Conservation (phyloP, 2,329 filamentous ascomycete genomes). For the Aspergillus niger region DNA sequence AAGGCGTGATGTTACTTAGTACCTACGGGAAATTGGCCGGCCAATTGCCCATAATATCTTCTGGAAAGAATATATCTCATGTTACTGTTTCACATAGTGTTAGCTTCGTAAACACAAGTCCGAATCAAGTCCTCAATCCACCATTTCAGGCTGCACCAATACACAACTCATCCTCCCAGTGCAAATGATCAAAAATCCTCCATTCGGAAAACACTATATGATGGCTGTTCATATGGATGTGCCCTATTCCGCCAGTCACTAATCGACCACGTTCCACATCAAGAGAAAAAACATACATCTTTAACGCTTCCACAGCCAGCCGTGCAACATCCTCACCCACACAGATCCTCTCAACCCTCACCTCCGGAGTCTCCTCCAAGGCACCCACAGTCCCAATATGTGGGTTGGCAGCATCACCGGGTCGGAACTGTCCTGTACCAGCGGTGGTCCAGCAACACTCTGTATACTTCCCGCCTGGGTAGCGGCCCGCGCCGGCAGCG, state of each 20-base stretch:
- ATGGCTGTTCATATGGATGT: conserved; percentile 17
- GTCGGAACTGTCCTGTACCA: conserved; percentile 16
- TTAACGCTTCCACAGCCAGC: conserved; percentile 20
- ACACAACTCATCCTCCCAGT: no score
- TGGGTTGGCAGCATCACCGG: conserved; percentile 17
- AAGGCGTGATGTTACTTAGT: neutral
- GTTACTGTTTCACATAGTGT: no score
- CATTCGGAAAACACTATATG: conserved; percentile 15
- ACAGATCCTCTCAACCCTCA: conserved; percentile 20
- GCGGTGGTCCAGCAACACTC: conserved; percentile 20
- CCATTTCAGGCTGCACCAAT: neutral
- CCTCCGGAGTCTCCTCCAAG: conserved; percentile 17
- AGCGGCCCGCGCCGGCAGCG: conserved; percentile 19
- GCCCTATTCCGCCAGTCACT: no score
- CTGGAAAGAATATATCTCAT: no score
- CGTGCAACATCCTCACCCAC: conserved; percentile 16
- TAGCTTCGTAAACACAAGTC: no score
- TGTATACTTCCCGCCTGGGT: conserved; percentile 20
- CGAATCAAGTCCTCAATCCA: neutral
- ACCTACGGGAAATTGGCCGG: no score
- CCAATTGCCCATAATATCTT: no score
- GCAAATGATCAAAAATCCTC: conserved; percentile 11
- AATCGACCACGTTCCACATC: no score
- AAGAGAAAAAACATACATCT: conserved; percentile 12
- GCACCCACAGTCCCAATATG: conserved; percentile 16